phyloP scores from a whole-genome alignment of 495 filamentous ascomycete genomes.

The Aspergillus panamensis region DNA sequence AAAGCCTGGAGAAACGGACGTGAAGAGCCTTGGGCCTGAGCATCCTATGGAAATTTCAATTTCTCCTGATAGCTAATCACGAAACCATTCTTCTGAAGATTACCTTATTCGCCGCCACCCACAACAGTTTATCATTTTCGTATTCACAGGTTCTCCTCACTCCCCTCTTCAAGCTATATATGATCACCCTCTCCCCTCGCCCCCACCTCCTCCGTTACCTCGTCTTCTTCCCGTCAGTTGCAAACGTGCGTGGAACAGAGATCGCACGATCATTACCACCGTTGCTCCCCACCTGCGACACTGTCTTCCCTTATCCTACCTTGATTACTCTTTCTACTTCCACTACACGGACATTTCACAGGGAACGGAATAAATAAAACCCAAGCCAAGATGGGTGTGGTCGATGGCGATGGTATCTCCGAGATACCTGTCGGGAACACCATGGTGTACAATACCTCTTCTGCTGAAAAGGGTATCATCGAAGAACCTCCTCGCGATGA shows the following conservation, averaged over 20 bases:
- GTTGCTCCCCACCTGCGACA: not conserved
- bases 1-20: slow-evolving; percentile 1
- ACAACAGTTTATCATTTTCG: not conserved
- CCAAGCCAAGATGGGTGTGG: slow-evolving; percentile 15
- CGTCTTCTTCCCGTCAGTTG: not conserved
- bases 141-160: no score
- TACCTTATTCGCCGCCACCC: slow-evolving; percentile 3
- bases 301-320: not conserved
- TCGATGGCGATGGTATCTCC: slow-evolving; percentile 18
- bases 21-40: not conserved
- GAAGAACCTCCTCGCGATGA: slow-evolving; percentile 29
- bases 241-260: not conserved
- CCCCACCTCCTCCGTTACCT: not conserved
- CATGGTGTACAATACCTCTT: slow-evolving; percentile 24
- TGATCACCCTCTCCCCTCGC: not conserved
- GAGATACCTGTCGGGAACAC: slow-evolving; percentile 15
- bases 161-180: not conserved
- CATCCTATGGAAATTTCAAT: not conserved
- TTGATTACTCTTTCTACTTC: not conserved
- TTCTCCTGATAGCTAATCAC: slow-evolving; percentile 1
- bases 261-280: not conserved
- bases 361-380: not conserved
- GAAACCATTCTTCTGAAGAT: not conserved
- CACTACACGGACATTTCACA: not conserved
- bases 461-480: slow-evolving; percentile 27